Conservation (phyloP, 2,329 filamentous ascomycete genomes). For the Fusarium metavorans region DNA sequence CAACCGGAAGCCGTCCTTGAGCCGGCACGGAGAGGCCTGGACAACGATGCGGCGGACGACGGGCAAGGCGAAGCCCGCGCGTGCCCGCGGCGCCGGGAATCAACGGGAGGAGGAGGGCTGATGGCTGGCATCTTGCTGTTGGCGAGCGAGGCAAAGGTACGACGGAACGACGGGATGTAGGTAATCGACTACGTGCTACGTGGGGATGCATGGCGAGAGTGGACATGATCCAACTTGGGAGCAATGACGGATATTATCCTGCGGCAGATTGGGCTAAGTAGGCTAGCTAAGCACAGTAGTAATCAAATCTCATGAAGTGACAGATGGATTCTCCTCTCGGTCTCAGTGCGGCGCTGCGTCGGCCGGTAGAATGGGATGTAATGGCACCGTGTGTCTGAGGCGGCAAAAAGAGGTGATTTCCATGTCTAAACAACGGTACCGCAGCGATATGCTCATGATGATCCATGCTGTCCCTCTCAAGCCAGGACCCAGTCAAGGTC, state of each 20-base stretch:
- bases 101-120: slow-evolving; percentile 32
- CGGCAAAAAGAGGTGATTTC: slow-evolving; percentile 22
- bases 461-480: slow-evolving; percentile 7
- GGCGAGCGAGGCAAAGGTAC: not conserved
- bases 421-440: slow-evolving; percentile 13
- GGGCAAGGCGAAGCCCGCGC: slow-evolving; percentile 25
- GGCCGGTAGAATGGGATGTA: slow-evolving; percentile 16
- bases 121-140: not conserved
- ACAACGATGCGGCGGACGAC: slow-evolving; percentile 23
- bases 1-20: slow-evolving; percentile 41
- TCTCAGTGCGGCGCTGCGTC: slow-evolving; percentile 37
- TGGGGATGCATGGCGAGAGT: slow-evolving; percentile 17
- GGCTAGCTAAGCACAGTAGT: not conserved
- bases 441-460: slow-evolving; percentile 8
- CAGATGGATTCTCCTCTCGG: slow-evolving; percentile 18
- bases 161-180: slow-evolving; percentile 8
- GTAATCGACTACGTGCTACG: slow-evolving; percentile 20
- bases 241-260: not conserved
- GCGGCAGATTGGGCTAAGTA: not conserved
- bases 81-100: slow-evolving; percentile 38
- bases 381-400: slow-evolving; percentile 20
- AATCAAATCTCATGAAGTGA: not conserved
- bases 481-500: slow-evolving; percentile 3
- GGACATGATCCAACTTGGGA: slow-evolving; percentile 5
- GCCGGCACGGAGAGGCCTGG: slow-evolving; percentile 35